These are phyloP conservation scores for Fusarium proliferatum DNA, from an alignment of 2,329 filamentous ascomycete genomes.

Conservation along the genomic window DNA sequence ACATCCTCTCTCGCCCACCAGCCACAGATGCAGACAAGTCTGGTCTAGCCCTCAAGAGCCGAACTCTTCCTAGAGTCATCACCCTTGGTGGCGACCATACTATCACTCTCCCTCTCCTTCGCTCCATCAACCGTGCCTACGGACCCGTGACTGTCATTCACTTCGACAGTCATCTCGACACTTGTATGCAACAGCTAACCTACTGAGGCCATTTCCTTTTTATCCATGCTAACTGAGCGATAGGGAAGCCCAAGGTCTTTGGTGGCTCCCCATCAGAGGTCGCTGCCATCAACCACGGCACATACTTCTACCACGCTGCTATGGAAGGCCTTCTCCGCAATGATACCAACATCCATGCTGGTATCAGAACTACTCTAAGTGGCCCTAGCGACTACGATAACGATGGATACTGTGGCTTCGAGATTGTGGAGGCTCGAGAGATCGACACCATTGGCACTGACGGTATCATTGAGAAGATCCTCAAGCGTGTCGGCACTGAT, in stretches of 20 bases:
- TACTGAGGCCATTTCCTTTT: too few relatives aligned
- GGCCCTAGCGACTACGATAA: conserved; percentile 77
- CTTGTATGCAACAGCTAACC: conserved; percentile 58
- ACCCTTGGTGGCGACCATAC: conserved; percentile 76
- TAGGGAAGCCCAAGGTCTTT: conserved; percentile 83
- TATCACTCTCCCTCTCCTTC: conserved; percentile 68
- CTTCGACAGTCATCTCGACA: conserved; percentile 74
- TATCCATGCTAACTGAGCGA: too few relatives aligned
- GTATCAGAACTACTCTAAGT: conserved; percentile 83
- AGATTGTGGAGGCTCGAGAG: conserved; percentile 76
- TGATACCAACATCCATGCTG: conserved; percentile 88
- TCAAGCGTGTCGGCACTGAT: conserved; percentile 76
- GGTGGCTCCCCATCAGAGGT: conserved; percentile 81
- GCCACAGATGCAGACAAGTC: conserved; percentile 73
- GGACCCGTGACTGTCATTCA: conserved; percentile 71
- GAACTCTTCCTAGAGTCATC: conserved; percentile 83
- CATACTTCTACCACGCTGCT: conserved; percentile 87
- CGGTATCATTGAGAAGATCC: conserved; percentile 83
- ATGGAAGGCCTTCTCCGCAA: conserved; percentile 83
- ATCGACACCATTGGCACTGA: conserved; percentile 65
- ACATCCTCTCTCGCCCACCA: conserved; percentile 76
- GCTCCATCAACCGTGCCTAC: conserved; percentile 70
- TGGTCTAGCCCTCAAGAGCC: conserved; percentile 77
- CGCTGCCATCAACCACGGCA: conserved; percentile 86
- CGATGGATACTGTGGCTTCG: conserved; percentile 80